Percentiles rank a stretch among this genome's conserved stretches.
These are phyloP conservation scores for Fusarium succisae DNA, from an alignment of 2,329 filamentous ascomycete species.

Conservation along the genomic window DNA sequence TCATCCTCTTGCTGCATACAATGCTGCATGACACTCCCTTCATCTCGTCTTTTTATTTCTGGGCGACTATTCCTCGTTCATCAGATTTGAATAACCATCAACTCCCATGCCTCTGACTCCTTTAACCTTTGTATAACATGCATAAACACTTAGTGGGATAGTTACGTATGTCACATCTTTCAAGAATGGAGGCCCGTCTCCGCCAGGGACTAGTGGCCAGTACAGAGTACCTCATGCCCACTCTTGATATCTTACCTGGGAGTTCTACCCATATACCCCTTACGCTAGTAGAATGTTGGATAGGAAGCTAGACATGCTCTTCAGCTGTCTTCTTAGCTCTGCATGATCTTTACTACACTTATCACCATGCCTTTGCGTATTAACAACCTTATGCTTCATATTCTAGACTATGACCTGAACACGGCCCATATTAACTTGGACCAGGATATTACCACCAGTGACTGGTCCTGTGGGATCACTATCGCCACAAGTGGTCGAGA, in stretches of 20 bases:
- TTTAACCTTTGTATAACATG: neutral
- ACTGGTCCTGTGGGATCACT: neutral
- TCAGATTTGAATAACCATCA: no score
- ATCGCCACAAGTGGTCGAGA: neutral
- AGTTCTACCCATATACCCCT: no score
- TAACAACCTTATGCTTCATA: neutral
- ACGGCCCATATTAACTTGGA: neutral
- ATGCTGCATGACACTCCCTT: no score
- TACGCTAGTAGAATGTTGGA: neutral
- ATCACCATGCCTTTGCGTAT: no score
- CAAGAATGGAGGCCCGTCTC: neutral
- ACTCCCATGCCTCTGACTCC: accelerated
- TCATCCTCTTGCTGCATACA: neutral
- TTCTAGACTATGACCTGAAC: neutral
- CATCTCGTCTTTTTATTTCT: no score
- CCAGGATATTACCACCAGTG: neutral
- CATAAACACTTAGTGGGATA: neutral
- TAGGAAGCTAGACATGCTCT: accelerated
- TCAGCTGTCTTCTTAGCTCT: neutral
- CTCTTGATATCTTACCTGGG: neutral
- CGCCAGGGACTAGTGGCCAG: no score
- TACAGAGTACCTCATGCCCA: neutral
- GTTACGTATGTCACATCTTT: neutral
- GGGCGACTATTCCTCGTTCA: no score
- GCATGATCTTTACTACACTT: accelerated